phyloP scores from a whole-genome alignment of 192 early-diverging fungal species.

The Umbelopsis vinacea region DNA sequence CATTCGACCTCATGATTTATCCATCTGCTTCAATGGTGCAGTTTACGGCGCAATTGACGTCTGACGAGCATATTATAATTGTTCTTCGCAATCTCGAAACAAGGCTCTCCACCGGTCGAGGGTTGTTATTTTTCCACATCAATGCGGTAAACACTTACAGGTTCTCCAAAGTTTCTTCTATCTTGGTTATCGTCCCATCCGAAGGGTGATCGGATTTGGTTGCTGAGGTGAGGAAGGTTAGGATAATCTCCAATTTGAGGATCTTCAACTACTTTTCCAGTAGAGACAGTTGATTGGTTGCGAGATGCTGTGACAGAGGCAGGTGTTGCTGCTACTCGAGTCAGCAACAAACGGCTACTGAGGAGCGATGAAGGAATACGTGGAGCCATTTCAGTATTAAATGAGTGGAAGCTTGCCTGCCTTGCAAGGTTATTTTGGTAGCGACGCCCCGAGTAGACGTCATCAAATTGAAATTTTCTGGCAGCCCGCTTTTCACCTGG shows the following conservation, averaged over 20 bases:
- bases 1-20: too few relatives aligned
- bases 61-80: not conserved
- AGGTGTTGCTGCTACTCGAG: constrained; percentile 31
- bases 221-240: constrained; percentile 67
- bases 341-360: constrained; percentile 29
- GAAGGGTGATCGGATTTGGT: constrained; percentile 62
- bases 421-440: constrained; percentile 1
- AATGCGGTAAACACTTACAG: constrained; percentile 41
- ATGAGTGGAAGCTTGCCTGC: not conserved
- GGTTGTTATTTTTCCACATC: not conserved
- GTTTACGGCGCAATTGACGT: too few relatives aligned
- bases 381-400: constrained; percentile 17
- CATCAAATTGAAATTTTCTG: constrained; percentile 12
- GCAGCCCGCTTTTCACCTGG: not conserved
- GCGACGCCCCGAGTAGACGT: not conserved
- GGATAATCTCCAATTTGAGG: constrained; percentile 81
- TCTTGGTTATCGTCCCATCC: constrained; percentile 78
- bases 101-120: too few relatives aligned
- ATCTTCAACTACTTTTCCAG: constrained; percentile 44
- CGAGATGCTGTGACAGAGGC: constrained; percentile 28
- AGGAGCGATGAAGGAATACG: constrained; percentile 14
- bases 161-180: constrained; percentile 77
- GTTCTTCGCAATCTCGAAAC: too few relatives aligned
- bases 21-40: too few relatives aligned
- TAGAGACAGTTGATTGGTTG: constrained; percentile 37